Conservation (phyloP, 495 filamentous ascomycete genomes). For the Penicillium pancosmium region DNA sequence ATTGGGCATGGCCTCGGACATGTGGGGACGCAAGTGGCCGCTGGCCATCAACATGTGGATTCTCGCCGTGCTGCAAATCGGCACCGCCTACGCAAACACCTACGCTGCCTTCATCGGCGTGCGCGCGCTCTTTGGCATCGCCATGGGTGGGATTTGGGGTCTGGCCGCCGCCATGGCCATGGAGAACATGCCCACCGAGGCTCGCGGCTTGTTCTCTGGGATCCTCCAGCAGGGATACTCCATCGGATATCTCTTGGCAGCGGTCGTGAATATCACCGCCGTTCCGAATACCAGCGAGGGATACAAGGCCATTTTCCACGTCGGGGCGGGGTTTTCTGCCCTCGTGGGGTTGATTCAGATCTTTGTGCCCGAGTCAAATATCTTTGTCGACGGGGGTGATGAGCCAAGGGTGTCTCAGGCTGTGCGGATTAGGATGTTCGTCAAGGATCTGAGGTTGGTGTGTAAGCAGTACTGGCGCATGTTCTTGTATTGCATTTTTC, state of each 20-base stretch:
- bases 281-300: conserved; percentile 69
- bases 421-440: too few species aligned
- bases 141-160: conserved; percentile 83
- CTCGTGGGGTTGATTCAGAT: too few species aligned
- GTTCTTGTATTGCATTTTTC: background rate
- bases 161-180: conserved; percentile 83
- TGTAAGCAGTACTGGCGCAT: background rate
- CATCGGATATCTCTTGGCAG: conserved; percentile 77
- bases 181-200: conserved; percentile 73
- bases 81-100: conserved; percentile 72
- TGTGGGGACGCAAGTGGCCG: conserved; percentile 84
- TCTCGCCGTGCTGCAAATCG: conserved; percentile 76
- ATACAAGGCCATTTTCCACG: conserved; percentile 24
- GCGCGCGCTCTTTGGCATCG: conserved; percentile 77
- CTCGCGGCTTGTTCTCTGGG: conserved; percentile 72
- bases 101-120: conserved; percentile 75
- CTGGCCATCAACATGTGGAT: conserved; percentile 77
- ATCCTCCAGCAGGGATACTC: conserved; percentile 84
- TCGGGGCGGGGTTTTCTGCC: conserved; percentile 60
- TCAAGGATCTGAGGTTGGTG: background rate
- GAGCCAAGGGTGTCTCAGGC: conserved; percentile 3
- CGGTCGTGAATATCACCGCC: conserved; percentile 70
- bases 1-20: conserved; percentile 76
- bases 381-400: conserved; percentile 59
- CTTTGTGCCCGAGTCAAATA: conserved; percentile 64